Evolutionary conservation across 805 yeast genomes (phyloP).

Genomic region (Brettanomyces naardenensis): DNA sequence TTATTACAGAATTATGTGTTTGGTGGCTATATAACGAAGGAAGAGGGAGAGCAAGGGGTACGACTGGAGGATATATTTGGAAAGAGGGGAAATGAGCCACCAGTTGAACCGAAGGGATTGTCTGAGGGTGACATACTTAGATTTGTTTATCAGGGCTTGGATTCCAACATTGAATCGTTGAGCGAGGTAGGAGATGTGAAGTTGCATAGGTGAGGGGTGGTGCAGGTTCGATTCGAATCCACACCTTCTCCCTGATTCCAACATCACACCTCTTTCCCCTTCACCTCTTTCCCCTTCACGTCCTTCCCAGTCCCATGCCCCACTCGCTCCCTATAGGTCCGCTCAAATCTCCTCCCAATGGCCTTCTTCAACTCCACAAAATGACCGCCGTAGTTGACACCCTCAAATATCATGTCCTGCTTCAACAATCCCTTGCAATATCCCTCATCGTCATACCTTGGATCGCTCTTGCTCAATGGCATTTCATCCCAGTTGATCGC

Average conservation of each 20-base stretch:
- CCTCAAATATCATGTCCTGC: conserved; percentile 32
- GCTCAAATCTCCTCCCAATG: conserved; percentile 15
- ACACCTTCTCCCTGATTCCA: no score
- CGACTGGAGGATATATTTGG: conserved; percentile 12
- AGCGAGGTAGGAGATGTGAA: no score
- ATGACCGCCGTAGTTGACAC: conserved; percentile 31
- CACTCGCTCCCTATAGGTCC: not conserved
- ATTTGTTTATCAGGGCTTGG: conserved; percentile 39
- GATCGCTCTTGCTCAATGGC: conserved; percentile 35
- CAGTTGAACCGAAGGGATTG: conserved; percentile 13
- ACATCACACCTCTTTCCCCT: no score
- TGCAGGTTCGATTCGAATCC: no score
- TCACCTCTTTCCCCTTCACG: no score
- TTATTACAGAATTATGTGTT: conserved; percentile 50
- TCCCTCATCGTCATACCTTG: conserved; percentile 30
- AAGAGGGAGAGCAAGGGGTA: conserved; percentile 32
- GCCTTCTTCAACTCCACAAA: conserved; percentile 37
- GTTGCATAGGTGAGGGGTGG: no score
- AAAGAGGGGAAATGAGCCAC: conserved; percentile 3
- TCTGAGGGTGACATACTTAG: conserved; percentile 32
- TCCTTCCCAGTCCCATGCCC: no score
- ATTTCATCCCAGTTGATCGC: conserved; percentile 49
- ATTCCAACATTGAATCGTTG: conserved; percentile 14
- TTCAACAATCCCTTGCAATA: conserved; percentile 17
- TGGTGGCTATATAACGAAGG: conserved; percentile 50